phyloP scores from a whole-genome alignment of 1,139 yeast genomes.

The Hemisphaericaspora lyxosophila region DNA sequence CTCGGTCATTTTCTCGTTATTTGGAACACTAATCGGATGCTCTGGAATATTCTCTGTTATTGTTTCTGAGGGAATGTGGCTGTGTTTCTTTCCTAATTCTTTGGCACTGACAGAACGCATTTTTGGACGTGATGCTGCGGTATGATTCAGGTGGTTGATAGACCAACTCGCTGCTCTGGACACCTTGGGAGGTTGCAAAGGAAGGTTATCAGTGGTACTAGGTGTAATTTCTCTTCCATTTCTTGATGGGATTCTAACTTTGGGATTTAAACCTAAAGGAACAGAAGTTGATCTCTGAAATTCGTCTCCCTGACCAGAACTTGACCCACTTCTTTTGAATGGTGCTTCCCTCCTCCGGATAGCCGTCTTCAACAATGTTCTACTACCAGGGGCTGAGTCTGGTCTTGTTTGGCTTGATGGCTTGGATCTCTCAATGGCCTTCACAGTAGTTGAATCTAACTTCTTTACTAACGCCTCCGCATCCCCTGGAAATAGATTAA shows the following conservation, averaged over 20 bases:
- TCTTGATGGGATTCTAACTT: not conserved
- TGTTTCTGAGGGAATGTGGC: no score
- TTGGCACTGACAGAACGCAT: slow-evolving; percentile 11
- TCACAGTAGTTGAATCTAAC: slow-evolving; percentile 37
- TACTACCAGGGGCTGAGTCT: not conserved
- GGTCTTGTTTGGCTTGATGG: not conserved
- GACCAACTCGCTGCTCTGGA: slow-evolving; percentile 1
- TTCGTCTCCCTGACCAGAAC: not conserved
- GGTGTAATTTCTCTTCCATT: not conserved
- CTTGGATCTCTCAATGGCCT: slow-evolving; percentile 48
- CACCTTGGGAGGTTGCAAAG: not conserved
- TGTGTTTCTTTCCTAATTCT: slow-evolving; percentile 9
- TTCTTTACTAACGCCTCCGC: slow-evolving; percentile 54
- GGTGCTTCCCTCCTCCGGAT: not conserved
- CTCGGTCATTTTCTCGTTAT: no score
- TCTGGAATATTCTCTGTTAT: no score
- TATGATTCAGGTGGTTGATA: not conserved
- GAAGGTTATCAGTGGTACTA: not conserved
- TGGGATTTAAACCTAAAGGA: not conserved
- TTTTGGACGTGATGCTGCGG: slow-evolving; percentile 18
- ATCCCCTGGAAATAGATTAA: slow-evolving; percentile 46
- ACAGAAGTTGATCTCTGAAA: not conserved
- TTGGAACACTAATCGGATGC: slow-evolving; percentile 2
- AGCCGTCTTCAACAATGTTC: not conserved
- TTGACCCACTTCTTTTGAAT: not conserved